Conservation (phyloP, 768 basidiomycete genomes). For the Sarcodon aspratus region DNA sequence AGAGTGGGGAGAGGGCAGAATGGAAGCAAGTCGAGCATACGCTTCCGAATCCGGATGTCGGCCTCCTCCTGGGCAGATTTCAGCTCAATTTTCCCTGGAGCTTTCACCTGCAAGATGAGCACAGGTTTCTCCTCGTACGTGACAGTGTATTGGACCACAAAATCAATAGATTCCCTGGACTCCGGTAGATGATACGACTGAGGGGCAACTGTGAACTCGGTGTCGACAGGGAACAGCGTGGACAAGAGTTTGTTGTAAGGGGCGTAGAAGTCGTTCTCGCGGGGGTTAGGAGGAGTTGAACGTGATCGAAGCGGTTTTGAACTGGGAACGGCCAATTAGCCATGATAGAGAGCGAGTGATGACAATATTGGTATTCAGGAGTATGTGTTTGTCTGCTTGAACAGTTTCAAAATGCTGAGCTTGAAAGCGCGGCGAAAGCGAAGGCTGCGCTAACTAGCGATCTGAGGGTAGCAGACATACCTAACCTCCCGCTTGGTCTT, state of each 20-base stretch:
- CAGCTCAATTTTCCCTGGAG: slow-evolving; percentile 8
- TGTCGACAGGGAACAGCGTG: slow-evolving; percentile 22
- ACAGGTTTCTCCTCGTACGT: neutral
- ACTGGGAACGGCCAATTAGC: too few relatives aligned
- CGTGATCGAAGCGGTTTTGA: too few relatives aligned
- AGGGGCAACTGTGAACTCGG: slow-evolving; percentile 21
- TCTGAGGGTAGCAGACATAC: too few relatives aligned
- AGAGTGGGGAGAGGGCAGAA: slow-evolving; percentile 12
- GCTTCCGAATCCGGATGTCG: slow-evolving; percentile 21
- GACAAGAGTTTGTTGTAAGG: slow-evolving; percentile 25
- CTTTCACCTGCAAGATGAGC: slow-evolving; percentile 5
- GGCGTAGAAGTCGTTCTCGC: slow-evolving; percentile 5
- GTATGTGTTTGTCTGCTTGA: slow-evolving; percentile 52
- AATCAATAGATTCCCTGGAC: neutral
- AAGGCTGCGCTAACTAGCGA: too few relatives aligned
- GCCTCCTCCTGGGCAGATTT: slow-evolving; percentile 14
- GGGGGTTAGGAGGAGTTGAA: neutral
- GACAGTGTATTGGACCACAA: neutral
- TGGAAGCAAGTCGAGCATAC: slow-evolving; percentile 8
- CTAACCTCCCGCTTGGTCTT: too few relatives aligned
- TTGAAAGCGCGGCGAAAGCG: slow-evolving; percentile 47
- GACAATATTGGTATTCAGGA: slow-evolving; percentile 38
- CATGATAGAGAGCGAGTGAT: too few relatives aligned
- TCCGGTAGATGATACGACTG: slow-evolving; percentile 2
- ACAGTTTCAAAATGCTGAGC: slow-evolving; percentile 48